Evolutionary conservation across 768 basidiomycete species (phyloP).

Genomic region (Pleurotus eryngii): DNA sequence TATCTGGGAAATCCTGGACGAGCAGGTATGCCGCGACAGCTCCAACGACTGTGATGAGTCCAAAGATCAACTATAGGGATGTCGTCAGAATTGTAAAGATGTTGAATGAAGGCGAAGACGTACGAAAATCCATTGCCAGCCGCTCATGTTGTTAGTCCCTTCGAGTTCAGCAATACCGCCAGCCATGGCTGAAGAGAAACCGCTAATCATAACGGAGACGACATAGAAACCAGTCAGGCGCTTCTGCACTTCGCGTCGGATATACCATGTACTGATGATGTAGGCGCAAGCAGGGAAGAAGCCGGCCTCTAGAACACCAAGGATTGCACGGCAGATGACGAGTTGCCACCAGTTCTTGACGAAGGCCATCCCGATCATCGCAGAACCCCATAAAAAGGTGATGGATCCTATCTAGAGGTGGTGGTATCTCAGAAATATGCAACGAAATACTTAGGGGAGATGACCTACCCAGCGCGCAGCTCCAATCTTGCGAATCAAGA

Average conservation of each 20-base stretch:
- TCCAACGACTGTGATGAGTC: constrained; percentile 26
- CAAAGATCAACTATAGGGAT: constrained; percentile 16
- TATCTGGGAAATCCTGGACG: constrained; percentile 33
- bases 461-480: constrained; percentile 14
- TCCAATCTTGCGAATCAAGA: constrained; percentile 6
- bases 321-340: constrained; percentile 2
- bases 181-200: constrained; percentile 25
- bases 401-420: neutral
- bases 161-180: constrained; percentile 18
- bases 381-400: neutral
- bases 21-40: constrained; percentile 28
- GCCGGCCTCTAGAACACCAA: constrained; percentile 1
- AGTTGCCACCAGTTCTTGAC: constrained; percentile 6
- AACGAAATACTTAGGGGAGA: constrained; percentile 13
- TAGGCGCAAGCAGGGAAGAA: constrained; percentile 11
- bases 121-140: constrained; percentile 37
- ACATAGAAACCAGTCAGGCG: constrained; percentile 21
- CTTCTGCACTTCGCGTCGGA: constrained; percentile 21
- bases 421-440: neutral
- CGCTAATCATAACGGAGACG: constrained; percentile 15
- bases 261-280: constrained; percentile 23
- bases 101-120: constrained; percentile 1
- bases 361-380: constrained; percentile 4
- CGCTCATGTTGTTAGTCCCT: constrained; percentile 20
- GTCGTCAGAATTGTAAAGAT: neutral